Percentiles rank a stretch among this genome's conserved stretches.
Conservation (phyloP, 2,329 filamentous ascomycete species). For the Drechslerella coelobrocha region DNA sequence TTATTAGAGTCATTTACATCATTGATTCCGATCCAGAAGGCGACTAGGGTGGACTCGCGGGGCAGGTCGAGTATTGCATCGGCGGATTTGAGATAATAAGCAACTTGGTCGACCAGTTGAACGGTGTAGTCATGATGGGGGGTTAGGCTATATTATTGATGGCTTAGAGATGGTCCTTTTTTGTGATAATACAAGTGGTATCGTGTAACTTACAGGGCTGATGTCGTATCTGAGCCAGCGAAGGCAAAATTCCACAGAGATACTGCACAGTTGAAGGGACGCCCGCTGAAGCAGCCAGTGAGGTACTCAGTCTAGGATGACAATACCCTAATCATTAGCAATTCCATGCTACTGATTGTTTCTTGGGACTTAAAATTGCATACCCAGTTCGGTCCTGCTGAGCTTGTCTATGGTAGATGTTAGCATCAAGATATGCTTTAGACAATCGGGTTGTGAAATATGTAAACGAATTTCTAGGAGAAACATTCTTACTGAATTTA, state of each 20-base stretch:
- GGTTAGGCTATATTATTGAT: constrained; percentile 2
- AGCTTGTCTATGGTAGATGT: constrained; percentile 17
- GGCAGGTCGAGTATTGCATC: constrained; percentile 27
- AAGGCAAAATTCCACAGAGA: constrained; percentile 43
- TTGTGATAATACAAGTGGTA: not conserved
- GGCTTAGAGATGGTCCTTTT: not conserved
- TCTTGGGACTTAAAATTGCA: not conserved
- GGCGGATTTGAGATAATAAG: constrained; percentile 20
- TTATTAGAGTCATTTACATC: constrained; percentile 42
- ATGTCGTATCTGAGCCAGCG: constrained; percentile 23
- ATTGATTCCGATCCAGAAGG: constrained; percentile 40
- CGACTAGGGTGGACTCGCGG: constrained; percentile 22
- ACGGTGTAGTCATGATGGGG: constrained; percentile 37
- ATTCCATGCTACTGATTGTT: not conserved
- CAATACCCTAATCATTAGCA: not conserved
- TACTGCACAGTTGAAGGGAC: constrained; percentile 26
- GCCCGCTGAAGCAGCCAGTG: constrained; percentile 34
- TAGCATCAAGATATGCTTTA: no score
- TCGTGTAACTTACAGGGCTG: constrained; percentile 16
- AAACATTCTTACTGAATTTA: constrained; percentile 31
- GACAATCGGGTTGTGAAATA: no score
- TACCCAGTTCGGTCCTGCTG: constrained; percentile 46
- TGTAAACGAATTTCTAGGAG: no score
- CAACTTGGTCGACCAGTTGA: constrained; percentile 25
- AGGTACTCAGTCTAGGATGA: constrained; percentile 27